These are phyloP conservation scores for Lithohypha guttulata DNA, from an alignment of 2,329 filamentous ascomycete genomes.

Conservation along the genomic window DNA sequence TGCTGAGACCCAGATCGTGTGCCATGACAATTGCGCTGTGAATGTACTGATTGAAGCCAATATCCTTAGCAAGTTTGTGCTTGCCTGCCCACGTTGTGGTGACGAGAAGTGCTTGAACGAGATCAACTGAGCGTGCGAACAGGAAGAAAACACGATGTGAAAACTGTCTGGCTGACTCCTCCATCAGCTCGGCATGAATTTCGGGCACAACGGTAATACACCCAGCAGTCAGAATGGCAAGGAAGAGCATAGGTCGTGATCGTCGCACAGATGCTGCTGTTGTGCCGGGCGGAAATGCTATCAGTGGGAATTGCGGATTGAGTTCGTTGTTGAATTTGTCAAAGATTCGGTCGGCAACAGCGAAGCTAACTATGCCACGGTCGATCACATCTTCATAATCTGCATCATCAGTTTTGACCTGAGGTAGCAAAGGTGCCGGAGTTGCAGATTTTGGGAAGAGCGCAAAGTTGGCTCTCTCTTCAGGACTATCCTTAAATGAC, in stretches of 20 bases:
- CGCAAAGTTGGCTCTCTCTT: slow-evolving; percentile 1
- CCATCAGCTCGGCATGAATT: slow-evolving; percentile 50
- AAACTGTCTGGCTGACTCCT: slow-evolving; percentile 60
- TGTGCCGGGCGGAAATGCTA: slow-evolving; percentile 44
- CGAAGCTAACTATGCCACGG: slow-evolving; percentile 39
- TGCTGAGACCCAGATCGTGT: slow-evolving; percentile 68
- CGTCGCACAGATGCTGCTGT: slow-evolving; percentile 44
- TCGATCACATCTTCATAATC: slow-evolving; percentile 39
- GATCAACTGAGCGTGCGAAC: slow-evolving; percentile 72
- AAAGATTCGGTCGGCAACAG: slow-evolving; percentile 44
- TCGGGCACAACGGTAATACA: slow-evolving; percentile 41
- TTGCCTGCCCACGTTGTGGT: slow-evolving; percentile 72
- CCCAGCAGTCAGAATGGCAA: slow-evolving; percentile 46
- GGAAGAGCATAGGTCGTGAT: slow-evolving; percentile 48
- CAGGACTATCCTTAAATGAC: neutral
- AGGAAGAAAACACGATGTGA: slow-evolving; percentile 63
- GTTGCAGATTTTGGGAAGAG: slow-evolving; percentile 2
- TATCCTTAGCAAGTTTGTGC: slow-evolving; percentile 68
- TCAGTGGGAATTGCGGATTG: slow-evolving; percentile 44
- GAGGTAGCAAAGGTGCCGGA: neutral
- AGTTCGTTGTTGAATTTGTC: slow-evolving; percentile 43
- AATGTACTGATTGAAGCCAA: slow-evolving; percentile 79
- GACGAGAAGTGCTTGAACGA: slow-evolving; percentile 67
- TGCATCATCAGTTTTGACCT: neutral
- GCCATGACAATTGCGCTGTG: slow-evolving; percentile 72